Evolutionary conservation across 2,329 filamentous ascomycete species (phyloP).

Genomic region (Aspergillus sp.): DNA sequence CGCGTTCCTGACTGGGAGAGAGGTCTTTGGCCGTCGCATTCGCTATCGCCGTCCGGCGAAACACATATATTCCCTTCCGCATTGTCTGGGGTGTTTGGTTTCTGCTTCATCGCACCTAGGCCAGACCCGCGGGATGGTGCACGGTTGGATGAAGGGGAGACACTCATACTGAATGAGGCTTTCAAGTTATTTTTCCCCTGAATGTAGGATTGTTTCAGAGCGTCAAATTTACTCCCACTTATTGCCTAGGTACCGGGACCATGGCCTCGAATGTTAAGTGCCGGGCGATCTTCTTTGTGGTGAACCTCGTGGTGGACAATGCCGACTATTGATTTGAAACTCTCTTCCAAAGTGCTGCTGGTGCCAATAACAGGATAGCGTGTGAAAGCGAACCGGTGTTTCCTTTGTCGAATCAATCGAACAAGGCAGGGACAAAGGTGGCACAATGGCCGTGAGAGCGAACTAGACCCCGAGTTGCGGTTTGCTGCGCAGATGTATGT

Average conservation of each 20-base stretch:
- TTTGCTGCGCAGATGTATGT: neutral
- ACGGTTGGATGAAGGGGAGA: neutral
- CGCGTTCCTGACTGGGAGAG: slow-evolving; percentile 20
- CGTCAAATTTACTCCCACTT: neutral
- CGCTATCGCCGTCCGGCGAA: slow-evolving; percentile 19
- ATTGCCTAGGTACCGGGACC: neutral
- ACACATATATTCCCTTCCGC: slow-evolving; percentile 17
- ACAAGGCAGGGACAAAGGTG: neutral
- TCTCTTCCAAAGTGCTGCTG: neutral
- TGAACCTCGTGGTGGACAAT: neutral
- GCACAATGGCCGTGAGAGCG: neutral
- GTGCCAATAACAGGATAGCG: neutral
- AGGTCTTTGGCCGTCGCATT: neutral
- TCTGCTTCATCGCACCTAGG: neutral
- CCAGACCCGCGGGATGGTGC: neutral
- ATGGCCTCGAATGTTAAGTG: neutral
- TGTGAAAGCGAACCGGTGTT: neutral
- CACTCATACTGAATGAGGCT: neutral
- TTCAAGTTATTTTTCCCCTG: neutral
- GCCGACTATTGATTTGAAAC: neutral
- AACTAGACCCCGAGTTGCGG: neutral
- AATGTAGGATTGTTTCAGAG: neutral
- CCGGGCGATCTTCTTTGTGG: neutral
- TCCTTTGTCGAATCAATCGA: neutral
- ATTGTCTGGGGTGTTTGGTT: neutral